A percentile compares a stretch with the other conserved stretches of the same genome.
These are phyloP conservation scores for Alternaria angustiovoidea DNA, from an alignment of 2,329 filamentous ascomycete species.

Conservation along the genomic window DNA sequence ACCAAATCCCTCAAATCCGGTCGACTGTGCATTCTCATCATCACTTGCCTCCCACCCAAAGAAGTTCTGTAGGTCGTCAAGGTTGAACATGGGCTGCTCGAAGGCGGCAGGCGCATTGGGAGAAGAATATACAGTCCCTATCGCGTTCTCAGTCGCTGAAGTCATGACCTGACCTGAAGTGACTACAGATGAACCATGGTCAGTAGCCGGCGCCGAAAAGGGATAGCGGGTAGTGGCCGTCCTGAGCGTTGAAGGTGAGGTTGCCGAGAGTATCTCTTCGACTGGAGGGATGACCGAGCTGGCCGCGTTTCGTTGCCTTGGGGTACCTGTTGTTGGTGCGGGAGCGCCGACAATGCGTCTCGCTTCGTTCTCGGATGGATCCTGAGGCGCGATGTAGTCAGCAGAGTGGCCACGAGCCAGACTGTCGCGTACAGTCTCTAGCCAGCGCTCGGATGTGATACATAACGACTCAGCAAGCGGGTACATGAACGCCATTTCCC, in stretches of 20 bases:
- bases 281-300: constrained; percentile 27
- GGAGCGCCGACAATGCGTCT: constrained; percentile 34
- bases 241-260: constrained; percentile 19
- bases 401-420: constrained; percentile 37
- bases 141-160: constrained; percentile 16
- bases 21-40: constrained; percentile 36
- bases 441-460: constrained; percentile 42
- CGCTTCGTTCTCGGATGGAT: constrained; percentile 37
- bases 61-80: constrained; percentile 45
- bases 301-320: constrained; percentile 13
- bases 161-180: constrained; percentile 14
- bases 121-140: constrained; percentile 18
- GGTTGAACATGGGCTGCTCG: constrained; percentile 42
- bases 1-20: constrained; percentile 41
- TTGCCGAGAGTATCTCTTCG: constrained; percentile 19
- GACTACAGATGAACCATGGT: constrained; percentile 9
- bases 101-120: constrained; percentile 18
- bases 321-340: constrained; percentile 19
- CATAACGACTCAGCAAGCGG: constrained; percentile 43
- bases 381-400: constrained; percentile 42
- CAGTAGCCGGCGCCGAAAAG: constrained; percentile 16
- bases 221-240: constrained; percentile 19
- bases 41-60: constrained; percentile 42
- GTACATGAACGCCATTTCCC: constrained; percentile 44
- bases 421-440: constrained; percentile 42